A percentile compares a stretch with the other conserved stretches of the same genome.
Conservation (phyloP, 768 basidiomycete genomes). For the Hebeloma cylindrosporum region DNA sequence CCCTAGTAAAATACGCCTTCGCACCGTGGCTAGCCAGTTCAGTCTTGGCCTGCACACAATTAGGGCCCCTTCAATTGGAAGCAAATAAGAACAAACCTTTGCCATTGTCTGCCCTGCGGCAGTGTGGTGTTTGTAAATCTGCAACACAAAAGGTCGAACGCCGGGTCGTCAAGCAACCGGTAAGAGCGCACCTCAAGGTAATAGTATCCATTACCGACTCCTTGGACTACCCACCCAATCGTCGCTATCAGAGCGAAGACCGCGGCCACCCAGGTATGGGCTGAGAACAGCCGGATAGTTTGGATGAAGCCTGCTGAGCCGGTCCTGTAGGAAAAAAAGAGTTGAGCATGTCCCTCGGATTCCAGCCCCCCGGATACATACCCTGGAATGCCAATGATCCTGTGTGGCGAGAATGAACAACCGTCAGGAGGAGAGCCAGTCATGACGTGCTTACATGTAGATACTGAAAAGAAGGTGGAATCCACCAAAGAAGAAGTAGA, state of each 20-base stretch:
- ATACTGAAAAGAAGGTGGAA: constrained; percentile 92
- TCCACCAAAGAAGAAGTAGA: constrained; percentile 96
- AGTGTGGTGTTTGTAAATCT: constrained; percentile 48
- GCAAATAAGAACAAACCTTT: constrained; percentile 51
- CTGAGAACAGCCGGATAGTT: constrained; percentile 78
- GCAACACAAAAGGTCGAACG: constrained; percentile 11
- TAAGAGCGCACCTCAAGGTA: constrained; percentile 65
- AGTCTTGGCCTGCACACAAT: constrained; percentile 62
- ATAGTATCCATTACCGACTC: constrained; percentile 76
- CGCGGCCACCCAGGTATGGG: constrained; percentile 74
- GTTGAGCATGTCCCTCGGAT: constrained; percentile 32
- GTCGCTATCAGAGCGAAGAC: constrained; percentile 80
- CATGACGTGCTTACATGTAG: constrained; percentile 69
- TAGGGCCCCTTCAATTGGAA: constrained; percentile 4
- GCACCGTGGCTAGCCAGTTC: constrained; percentile 85
- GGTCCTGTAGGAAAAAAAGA: constrained; percentile 51
- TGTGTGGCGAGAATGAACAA: constrained; percentile 40
- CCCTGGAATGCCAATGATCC: constrained; percentile 93
- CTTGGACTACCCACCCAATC: constrained; percentile 86
- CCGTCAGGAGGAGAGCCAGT: constrained; percentile 25
- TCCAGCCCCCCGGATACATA: constrained; percentile 31
- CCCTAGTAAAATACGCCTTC: constrained; percentile 84
- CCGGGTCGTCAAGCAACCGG: constrained; percentile 10
- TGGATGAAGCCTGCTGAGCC: constrained; percentile 96
- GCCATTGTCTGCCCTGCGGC: constrained; percentile 87